Evolutionary conservation across 371 early-diverging fungal genomes (phyloP).

Genomic region (Coemansia sp.): DNA sequence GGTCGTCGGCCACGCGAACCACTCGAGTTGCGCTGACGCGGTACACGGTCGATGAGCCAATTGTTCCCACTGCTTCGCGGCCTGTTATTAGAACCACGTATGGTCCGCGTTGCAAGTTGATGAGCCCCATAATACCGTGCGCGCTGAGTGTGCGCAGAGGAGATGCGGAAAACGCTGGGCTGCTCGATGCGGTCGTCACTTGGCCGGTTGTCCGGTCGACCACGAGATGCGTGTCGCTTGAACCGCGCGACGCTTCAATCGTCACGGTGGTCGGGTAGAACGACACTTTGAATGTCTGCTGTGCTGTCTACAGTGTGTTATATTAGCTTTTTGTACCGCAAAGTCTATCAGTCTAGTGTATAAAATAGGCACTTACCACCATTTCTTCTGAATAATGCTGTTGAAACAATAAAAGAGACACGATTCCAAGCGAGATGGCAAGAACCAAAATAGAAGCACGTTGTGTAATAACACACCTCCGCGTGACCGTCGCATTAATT

Average conservation of each 20-base stretch:
- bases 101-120: constrained; percentile 58
- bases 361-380: background rate
- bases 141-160: constrained; percentile 46
- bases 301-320: constrained; percentile 29
- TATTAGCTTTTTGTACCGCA: background rate
- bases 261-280: constrained; percentile 39
- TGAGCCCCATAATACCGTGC: constrained; percentile 48
- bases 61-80: constrained; percentile 64
- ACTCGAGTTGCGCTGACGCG: constrained; percentile 70
- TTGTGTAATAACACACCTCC: background rate
- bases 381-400: background rate
- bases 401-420: background rate
- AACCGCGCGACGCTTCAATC: constrained; percentile 34
- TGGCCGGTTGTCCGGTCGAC: constrained; percentile 34
- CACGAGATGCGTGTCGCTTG: constrained; percentile 30
- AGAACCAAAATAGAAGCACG: background rate
- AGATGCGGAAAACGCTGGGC: constrained; percentile 28
- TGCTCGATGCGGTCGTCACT: constrained; percentile 8
- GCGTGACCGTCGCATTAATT: background rate
- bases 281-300: constrained; percentile 46
- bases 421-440: too few species aligned
- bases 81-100: constrained; percentile 83
- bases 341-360: too few species aligned
- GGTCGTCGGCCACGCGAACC: constrained; percentile 64
- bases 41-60: constrained; percentile 68